A percentile compares a stretch with the other conserved stretches of the same genome.
These are phyloP conservation scores for Eucalyptus cloeziana DNA, from an alignment of 345 rosid species.

Conservation along the genomic window DNA sequence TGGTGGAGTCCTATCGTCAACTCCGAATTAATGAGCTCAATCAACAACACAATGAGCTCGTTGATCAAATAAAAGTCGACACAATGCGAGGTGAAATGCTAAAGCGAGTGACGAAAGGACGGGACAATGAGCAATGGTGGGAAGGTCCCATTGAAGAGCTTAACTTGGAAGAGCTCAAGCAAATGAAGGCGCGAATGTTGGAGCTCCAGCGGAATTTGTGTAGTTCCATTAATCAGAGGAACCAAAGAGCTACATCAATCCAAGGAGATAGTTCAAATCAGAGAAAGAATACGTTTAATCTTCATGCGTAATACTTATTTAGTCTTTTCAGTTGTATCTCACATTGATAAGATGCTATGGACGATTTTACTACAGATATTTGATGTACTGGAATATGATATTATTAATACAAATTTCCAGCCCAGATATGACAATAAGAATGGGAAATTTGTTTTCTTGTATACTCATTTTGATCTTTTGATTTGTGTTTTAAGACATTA, in stretches of 20 bases:
- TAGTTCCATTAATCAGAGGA: not conserved
- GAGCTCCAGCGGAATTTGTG: not conserved
- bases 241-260: not conserved
- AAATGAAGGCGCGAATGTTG: not conserved
- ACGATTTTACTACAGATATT: not conserved
- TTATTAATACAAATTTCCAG: not conserved
- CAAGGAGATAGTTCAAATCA: not conserved
- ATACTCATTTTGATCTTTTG: too few species aligned
- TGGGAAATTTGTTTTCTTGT: not conserved
- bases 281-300: not conserved
- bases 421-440: not conserved
- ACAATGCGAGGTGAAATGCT: not conserved
- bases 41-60: not conserved
- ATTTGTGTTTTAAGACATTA: not conserved
- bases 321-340: not conserved
- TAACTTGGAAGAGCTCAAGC: not conserved
- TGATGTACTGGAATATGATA: not conserved
- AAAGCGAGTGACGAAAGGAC: not conserved
- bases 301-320: not conserved
- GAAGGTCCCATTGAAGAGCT: not conserved
- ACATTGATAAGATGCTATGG: not conserved
- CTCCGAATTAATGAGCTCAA: not conserved
- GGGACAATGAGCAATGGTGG: not conserved
- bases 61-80: not conserved
- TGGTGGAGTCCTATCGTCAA: not conserved